Base-by-base conservation (phyloP, 148 eudicot species). In the Chenopodium quinoa region DNA sequence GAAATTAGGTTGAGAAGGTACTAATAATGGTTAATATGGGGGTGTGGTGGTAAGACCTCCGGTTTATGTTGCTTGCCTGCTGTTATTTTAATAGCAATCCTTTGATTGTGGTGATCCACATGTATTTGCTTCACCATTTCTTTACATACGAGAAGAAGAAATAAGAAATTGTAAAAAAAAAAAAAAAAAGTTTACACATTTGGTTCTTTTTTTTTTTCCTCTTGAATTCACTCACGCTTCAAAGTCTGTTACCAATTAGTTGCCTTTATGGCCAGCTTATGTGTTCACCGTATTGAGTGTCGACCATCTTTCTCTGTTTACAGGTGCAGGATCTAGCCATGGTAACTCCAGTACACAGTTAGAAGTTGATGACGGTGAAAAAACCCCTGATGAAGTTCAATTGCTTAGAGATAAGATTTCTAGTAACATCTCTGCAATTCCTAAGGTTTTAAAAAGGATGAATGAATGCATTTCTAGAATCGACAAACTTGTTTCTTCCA, bases 401-500 rank as follows among this genome's bases (percentile, higher is more conserved):
- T 71, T 88, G 83, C 91, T 94, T 75, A 90, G 86, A 67, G 89
- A 91, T 20, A 93, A 88, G 91, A 91, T 93, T 54, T 88, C 92
- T 20, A 90, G 85, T 81, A 93, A 91, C 79, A 79, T 85, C 6
- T 83, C 90, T 34, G 82, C 91, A n/a, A 86, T 91, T 81, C 90
- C 94, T 44, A 78, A 73, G 60, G 87, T 88, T 80, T 84, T 90
- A 83, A 90, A 90, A 85, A 91, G 95, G 82, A 87, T 92, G 95
- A 88, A 86, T 46, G 94, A 90, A 1, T 90, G 92, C 79, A 86
- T 91, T 81, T 82, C 90, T 77, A 84, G 83, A 82, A 87, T 90
- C 14, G 90, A 94, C 85, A 87, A 88, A 77, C 90, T 87, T 77
- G 81, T 82, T 25, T 89, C 93, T 23, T 78, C 83, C 48, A 71